Base-by-base conservation (phyloP, 73 alveolate species). In the Blepharisma stoltei region DNA sequence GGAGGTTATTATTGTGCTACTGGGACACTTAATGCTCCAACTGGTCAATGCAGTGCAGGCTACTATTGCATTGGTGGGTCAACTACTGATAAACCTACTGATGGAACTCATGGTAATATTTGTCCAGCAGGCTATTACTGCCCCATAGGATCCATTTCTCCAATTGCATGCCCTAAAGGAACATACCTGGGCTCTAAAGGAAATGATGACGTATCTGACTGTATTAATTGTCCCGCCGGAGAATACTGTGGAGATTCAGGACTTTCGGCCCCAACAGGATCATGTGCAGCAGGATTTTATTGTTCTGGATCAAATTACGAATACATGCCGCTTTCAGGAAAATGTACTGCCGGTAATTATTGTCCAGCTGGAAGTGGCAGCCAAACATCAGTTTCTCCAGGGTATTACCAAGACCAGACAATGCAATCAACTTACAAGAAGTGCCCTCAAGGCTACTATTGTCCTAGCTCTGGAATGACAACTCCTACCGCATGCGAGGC, bases 101-200 rank as follows among this genome's bases (percentile, higher is more conserved):
- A 88, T 21, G 82, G 84, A 11, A 67, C 43, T 7, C 78, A 86
- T 45, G 90, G 85, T 6, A 82, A 83, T 54, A 47, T 55, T 55
- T 88, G 95, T 54, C 84, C 88, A 18, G 78, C 54, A 8, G 95
- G 95, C 6, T 66, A 84, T 55, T 88, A 80, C 77, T 88, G 95
- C 49, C 90, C 88, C 0, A 54, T 7, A 44, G 92, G 92, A 6
- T 49, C 83, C 18, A 54, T 25, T 14, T 68, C 46, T 27, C 86
- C 90, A 55, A 55, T 14, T 0, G 76, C 71, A n/a, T 88, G 95
- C 49, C 92, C 92, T 14, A 71, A 54, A 32, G 95, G 95, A 20
- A 88, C 95, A 0, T 50, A 45, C 53, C 60, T 66, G 23, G 89
- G 86, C 54, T 6, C 21, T 11, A 70, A 55, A 6, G 83, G 86